Conservation (phyloP, 495 filamentous ascomycete genomes). For the Neurospora sp. region DNA sequence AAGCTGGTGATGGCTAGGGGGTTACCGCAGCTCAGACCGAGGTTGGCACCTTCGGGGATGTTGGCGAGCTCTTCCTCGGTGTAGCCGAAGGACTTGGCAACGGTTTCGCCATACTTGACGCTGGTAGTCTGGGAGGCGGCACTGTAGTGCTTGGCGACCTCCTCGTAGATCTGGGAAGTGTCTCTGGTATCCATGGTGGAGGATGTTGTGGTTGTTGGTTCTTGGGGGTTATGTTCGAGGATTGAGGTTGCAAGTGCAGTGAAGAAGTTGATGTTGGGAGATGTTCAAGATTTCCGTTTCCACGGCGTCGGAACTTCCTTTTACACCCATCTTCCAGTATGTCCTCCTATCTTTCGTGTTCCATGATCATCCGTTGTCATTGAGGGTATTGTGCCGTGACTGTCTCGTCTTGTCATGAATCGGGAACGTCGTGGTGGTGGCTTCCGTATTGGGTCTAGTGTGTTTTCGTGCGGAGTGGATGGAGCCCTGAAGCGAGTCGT, state of each 20-base stretch:
- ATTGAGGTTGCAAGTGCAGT: not conserved
- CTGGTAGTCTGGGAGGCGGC: slow-evolving; percentile 16
- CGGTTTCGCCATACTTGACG: slow-evolving; percentile 24
- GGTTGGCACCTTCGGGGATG: slow-evolving; percentile 48
- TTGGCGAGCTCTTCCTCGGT: slow-evolving; percentile 38
- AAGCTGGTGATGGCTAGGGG: slow-evolving; percentile 47
- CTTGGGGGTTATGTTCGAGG: not conserved
- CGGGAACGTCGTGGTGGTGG: not conserved
- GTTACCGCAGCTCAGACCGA: slow-evolving; percentile 60
- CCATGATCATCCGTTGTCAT: not conserved
- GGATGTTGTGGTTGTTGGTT: not conserved
- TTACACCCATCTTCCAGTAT: not conserved
- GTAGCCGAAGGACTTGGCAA: slow-evolving; percentile 55
- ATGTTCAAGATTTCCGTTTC: not conserved
- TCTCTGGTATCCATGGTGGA: slow-evolving; percentile 11
- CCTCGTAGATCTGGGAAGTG: slow-evolving; percentile 22
- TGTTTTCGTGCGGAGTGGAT: not conserved
- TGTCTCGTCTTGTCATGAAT: not conserved
- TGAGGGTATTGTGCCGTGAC: not conserved
- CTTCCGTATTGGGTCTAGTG: not conserved
- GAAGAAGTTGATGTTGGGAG: not conserved
- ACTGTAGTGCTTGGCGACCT: slow-evolving; percentile 31
- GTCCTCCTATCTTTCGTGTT: not conserved
- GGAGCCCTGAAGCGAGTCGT: not conserved
- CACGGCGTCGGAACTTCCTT: not conserved